Evolutionary conservation across 2,329 filamentous ascomycete species (phyloP).

Genomic region (Exophiala mesophila): DNA sequence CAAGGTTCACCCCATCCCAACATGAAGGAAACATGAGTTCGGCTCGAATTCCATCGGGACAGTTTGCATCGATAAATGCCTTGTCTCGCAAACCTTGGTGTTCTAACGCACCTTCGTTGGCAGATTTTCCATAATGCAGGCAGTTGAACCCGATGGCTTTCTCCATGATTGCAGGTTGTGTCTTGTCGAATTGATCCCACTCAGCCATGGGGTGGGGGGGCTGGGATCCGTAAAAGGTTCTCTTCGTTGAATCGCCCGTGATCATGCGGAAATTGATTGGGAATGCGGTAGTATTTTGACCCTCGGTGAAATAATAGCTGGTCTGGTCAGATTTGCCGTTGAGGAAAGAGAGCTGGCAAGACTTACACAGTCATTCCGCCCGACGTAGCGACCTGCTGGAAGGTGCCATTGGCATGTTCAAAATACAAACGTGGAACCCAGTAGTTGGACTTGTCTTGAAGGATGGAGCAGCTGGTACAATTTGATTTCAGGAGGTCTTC

Average conservation of each 20-base stretch:
- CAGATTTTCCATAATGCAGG: constrained; percentile 64
- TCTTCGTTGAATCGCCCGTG: constrained; percentile 63
- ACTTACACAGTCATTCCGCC: constrained; percentile 81
- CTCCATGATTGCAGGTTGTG: constrained; percentile 67
- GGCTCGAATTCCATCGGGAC: constrained; percentile 72
- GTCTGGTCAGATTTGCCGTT: constrained; percentile 3
- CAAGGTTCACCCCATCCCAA: constrained; percentile 69
- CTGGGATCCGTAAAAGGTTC: constrained; percentile 65
- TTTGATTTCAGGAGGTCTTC: constrained; percentile 53
- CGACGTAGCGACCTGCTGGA: constrained; percentile 65
- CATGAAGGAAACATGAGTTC: constrained; percentile 87
- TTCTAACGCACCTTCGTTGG: constrained; percentile 67
- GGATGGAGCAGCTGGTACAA: constrained; percentile 78
- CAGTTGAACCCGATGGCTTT: constrained; percentile 94
- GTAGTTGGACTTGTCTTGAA: constrained; percentile 80
- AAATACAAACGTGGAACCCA: constrained; percentile 82
- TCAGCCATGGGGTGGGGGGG: constrained; percentile 64
- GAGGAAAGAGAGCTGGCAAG: constrained; percentile 7
- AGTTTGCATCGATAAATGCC: constrained; percentile 72
- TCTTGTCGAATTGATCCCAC: constrained; percentile 62
- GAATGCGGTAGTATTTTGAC: constrained; percentile 51
- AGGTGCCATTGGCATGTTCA: constrained; percentile 60
- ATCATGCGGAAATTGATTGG: constrained; percentile 76
- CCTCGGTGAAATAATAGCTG: constrained; percentile 76
- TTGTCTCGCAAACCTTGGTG: constrained; percentile 81